Evolutionary conservation across 768 basidiomycete species (phyloP), one percentile per base, ranked within the genome.

Genomic region (Strobilomyces echinocephalus): DNA sequence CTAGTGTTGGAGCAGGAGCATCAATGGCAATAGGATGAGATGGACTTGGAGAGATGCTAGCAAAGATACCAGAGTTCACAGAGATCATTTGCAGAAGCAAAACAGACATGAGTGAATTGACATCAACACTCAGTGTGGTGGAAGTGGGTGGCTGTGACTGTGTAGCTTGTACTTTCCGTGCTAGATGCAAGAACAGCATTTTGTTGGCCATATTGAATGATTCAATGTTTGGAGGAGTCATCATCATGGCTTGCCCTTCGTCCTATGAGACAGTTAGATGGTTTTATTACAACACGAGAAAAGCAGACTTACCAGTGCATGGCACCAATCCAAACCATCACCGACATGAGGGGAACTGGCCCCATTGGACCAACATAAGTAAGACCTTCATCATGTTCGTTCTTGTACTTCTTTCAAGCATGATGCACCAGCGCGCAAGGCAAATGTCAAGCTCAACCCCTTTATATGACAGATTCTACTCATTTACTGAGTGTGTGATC

Each of bases 251-350:
- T 5, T 39, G 39, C 2, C 49, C 53, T 34, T 52, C 54, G 1
- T 60, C 49, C 60, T 55, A 5, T 30, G 45, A 39, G 10, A 5
- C 16, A 12, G 24, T 46, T 43, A 10, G n/a, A 2, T 15, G 39
- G 15, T 38, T 24, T 40, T 35, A 18, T n/a, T 33, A 9, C 15
- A 28, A 52, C 45, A 9, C n/a, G n/a, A n/a, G n/a, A n/a, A n/a
- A n/a, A n/a, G n/a, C n/a, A n/a, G n/a, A n/a, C n/a, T n/a, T 46
- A 53, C 48, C 7, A 61, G 11, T 3, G 38, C 40, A 50, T 2
- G 31, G 15, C 48, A 46, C 51, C 55, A 61, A 33, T 61, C 58
- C 2, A 47, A 28, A 61, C 46, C 59, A 61, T 55, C 2, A 33
- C 39, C 0, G 14, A 50, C 1, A 21, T 57, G 14, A 60, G 40